Base-by-base conservation (phyloP, 1,284 basidiomycete species). In the Marasmius tenuissimus region DNA sequence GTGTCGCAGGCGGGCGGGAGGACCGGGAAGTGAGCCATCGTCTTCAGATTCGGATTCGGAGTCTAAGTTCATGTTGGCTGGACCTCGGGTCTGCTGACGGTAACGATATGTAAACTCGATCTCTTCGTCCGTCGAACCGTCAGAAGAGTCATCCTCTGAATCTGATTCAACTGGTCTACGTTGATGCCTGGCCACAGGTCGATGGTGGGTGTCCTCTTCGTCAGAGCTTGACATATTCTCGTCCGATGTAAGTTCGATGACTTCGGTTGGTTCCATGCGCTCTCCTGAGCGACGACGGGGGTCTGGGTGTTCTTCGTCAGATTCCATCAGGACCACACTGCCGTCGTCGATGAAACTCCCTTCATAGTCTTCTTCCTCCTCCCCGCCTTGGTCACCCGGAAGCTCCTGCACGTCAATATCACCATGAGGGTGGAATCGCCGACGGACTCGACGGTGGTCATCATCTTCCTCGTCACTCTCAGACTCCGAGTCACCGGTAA, bases 401-500 rank as follows among this genome's bases (percentile, higher is more conserved):
- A 3, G 53, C 14, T 40, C 53, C 34, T 40, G 20, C 22, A 33
- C 33, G 4, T 34, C 39, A 45, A 40, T 14, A 22, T 45, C 37
- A 42, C 20, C 12, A 16, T n/a, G 22, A 10, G 37, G n/a, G 11
- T 38, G 55, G 9, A 42, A 20, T 18, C 35, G 38, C 34, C 33
- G 16, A 12, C 11, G 6, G 38, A 22, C 14, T 12, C n/a, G 34
- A 54, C 4, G 12, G 27, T 54, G n/a, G 22, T 38, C 47, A n/a
- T 50, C 33, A 35, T 22, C 40, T 16, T 35, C 47, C 18, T 50
- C 18, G 33, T 58, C 57, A 58, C 47, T 58, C 3, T 37, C 52
- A 9, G n/a, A 34, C 6, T 60, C 59, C 11, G 39, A 37, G 37
- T 66, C 63, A 40, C 63, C 37, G 16, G 53, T 58, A 40, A 59